phyloP scores from a whole-genome alignment of 352 stramenopile genomes.

The Phytophthora parvispora region DNA sequence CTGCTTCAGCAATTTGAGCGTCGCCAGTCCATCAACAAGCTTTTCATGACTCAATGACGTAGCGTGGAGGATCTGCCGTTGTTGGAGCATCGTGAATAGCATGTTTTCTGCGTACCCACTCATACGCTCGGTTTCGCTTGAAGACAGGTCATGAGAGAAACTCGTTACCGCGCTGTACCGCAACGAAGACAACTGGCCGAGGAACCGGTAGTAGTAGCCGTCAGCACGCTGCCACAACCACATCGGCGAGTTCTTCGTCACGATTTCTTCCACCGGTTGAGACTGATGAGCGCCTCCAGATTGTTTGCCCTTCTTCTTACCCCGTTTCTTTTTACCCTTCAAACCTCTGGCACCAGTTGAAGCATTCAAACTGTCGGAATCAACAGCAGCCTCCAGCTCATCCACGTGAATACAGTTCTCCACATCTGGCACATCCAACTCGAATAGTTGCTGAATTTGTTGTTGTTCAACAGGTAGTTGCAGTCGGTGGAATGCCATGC shows the following conservation, averaged over 20 bases:
- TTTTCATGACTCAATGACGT: slow-evolving; percentile 80
- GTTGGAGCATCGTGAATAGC: slow-evolving; percentile 88
- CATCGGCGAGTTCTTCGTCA: slow-evolving; percentile 66
- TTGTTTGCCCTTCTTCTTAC: slow-evolving; percentile 34
- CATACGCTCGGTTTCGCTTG: slow-evolving; percentile 88
- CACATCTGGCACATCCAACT: slow-evolving; percentile 85
- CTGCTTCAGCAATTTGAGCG: slow-evolving; percentile 57
- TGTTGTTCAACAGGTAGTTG: slow-evolving; percentile 81
- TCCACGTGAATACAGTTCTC: slow-evolving; percentile 88
- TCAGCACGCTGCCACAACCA: slow-evolving; percentile 90
- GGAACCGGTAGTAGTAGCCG: slow-evolving; percentile 92
- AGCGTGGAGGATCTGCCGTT: slow-evolving; percentile 83
- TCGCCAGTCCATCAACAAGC: slow-evolving; percentile 63
- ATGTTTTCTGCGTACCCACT: slow-evolving; percentile 93
- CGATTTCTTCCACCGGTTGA: slow-evolving; percentile 13
- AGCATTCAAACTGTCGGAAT: slow-evolving; percentile 22
- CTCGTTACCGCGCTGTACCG: slow-evolving; percentile 83
- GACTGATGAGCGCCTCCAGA: slow-evolving; percentile 10
- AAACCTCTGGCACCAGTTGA: slow-evolving; percentile 10
- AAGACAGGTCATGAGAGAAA: slow-evolving; percentile 90
- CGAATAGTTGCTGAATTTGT: slow-evolving; percentile 85
- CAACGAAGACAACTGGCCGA: slow-evolving; percentile 81
- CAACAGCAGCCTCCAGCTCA: slow-evolving; percentile 55
- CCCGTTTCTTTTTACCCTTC: slow-evolving; percentile 40
- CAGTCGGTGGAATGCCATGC: slow-evolving; percentile 81